Evolutionary conservation across 768 basidiomycete genomes (phyloP), one percentile per base, ranked within the genome.

Genomic region (Mrakia blollopis): DNA sequence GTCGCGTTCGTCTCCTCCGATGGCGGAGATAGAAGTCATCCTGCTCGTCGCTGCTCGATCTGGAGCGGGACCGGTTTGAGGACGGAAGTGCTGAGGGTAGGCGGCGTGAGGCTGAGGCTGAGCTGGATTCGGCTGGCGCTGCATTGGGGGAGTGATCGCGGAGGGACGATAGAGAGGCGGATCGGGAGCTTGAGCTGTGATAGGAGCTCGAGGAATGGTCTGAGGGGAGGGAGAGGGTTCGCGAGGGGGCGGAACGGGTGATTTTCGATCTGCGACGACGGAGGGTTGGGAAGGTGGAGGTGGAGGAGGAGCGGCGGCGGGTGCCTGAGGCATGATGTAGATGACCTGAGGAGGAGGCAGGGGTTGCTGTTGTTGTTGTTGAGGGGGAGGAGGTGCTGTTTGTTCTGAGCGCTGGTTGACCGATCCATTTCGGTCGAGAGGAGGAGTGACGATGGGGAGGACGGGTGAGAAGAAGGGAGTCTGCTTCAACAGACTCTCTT

Each of bases 321-420:
- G 65, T 39, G 65, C 39, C 23, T 32, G 65, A 41, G 32, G 65
- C 65, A 68, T 68, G 65, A 68, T 68, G 37, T 68, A 68, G 65
- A 68, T 68, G 21, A 68, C 65, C 44, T 68, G 65, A 39, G 65
- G 65, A 35, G 65, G 65, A n/a, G 65, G 37, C 1, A 39, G 8
- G 2, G 39, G 65, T 37, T 37, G 63, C 35, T 65, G 65, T 11
- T 7, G 35, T 25, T 68, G 65, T 23, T 39, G 32, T 7, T 41
- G 39, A 37, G 3, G 44, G 39, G 65, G n/a, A 8, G 21, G n/a
- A 68, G 35, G 47, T 50, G 47, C 47, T 18, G 35, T 37, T 39
- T 68, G 32, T 18, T 68, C 37, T 18, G 57, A 57, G 8, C 57
- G 57, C 23, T 57, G 57, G 9, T n/a, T 7, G 57, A 57, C 57